phyloP scores from a whole-genome alignment of 2,329 filamentous ascomycete genomes.

The Aspergillus puulaauensis region DNA sequence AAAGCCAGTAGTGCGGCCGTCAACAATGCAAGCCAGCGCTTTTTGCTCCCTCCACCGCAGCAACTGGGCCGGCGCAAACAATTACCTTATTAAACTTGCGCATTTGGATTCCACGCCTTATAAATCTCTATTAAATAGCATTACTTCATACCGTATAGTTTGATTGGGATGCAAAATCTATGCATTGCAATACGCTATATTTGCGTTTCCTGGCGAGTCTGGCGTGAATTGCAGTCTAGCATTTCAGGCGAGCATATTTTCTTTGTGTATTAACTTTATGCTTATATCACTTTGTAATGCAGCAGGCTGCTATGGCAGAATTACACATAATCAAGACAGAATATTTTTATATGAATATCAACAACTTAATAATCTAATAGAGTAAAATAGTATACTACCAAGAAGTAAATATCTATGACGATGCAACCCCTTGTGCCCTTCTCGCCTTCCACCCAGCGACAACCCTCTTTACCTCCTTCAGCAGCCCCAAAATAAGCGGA shows the following conservation, averaged over 20 bases:
- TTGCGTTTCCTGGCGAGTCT: background rate
- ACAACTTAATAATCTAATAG: background rate
- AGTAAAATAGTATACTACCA: conserved; percentile 3
- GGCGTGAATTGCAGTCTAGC: background rate
- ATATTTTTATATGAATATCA: background rate
- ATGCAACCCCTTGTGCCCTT: conserved; percentile 4
- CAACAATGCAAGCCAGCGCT: background rate
- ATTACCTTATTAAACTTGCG: background rate
- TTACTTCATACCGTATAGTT: background rate
- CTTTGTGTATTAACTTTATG: no score
- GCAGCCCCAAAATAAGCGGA: conserved; percentile 75
- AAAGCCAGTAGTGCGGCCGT: background rate
- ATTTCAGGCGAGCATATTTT: background rate
- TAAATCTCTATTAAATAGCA: background rate
- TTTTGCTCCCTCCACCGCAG: conserved; percentile 6
- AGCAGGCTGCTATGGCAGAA: background rate
- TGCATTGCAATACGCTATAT: background rate
- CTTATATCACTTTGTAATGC: no score
- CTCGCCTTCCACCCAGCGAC: conserved; percentile 31
- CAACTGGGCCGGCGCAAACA: background rate
- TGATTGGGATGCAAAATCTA: background rate
- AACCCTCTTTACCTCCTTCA: conserved; percentile 73
- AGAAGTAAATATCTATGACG: background rate
- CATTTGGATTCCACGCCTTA: no score
- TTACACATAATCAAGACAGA: background rate